Percentiles rank a stretch among this genome's conserved stretches.
These are phyloP conservation scores for Ceratobasidium sp. DNA, from an alignment of 1,284 basidiomycete genomes.

Conservation along the genomic window DNA sequence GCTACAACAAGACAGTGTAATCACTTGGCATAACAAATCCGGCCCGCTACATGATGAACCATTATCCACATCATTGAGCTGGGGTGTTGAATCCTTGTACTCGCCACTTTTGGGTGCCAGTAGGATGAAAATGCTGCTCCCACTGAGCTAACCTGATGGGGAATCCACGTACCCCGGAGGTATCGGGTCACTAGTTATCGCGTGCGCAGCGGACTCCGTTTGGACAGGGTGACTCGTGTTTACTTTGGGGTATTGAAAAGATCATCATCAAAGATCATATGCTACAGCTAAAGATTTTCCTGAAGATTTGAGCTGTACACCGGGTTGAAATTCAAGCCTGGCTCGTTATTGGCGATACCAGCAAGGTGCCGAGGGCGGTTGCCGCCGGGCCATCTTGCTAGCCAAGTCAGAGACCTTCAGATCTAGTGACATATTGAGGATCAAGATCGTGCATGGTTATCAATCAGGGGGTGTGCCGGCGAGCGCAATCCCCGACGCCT, in stretches of 20 bases:
- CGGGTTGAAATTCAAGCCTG: not conserved
- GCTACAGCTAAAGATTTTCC: not conserved
- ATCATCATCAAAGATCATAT: not conserved
- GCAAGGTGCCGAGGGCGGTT: not conserved
- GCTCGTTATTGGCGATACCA: not conserved
- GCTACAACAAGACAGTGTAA: too few species aligned
- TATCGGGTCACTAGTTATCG: not conserved
- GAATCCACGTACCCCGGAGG: not conserved
- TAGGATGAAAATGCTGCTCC: too few species aligned
- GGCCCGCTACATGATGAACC: too few species aligned
- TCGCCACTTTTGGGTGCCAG: too few species aligned
- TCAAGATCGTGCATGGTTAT: not conserved
- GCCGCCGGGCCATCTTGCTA: not conserved
- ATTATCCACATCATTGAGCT: too few species aligned
- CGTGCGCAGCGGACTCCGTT: not conserved
- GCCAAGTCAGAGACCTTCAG: constrained; percentile 1
- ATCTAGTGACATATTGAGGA: not conserved
- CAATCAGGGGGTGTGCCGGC: not conserved
- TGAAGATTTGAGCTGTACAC: not conserved
- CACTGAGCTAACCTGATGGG: too few species aligned
- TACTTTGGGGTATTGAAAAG: not conserved
- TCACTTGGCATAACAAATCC: too few species aligned
- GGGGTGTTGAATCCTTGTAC: too few species aligned
- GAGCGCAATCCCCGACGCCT: not conserved
- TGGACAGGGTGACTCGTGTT: not conserved